Percentiles rank a stretch among this genome's conserved stretches.
phyloP scores from a whole-genome alignment of 352 stramenopile genomes.

The Pythium rishiriense region DNA sequence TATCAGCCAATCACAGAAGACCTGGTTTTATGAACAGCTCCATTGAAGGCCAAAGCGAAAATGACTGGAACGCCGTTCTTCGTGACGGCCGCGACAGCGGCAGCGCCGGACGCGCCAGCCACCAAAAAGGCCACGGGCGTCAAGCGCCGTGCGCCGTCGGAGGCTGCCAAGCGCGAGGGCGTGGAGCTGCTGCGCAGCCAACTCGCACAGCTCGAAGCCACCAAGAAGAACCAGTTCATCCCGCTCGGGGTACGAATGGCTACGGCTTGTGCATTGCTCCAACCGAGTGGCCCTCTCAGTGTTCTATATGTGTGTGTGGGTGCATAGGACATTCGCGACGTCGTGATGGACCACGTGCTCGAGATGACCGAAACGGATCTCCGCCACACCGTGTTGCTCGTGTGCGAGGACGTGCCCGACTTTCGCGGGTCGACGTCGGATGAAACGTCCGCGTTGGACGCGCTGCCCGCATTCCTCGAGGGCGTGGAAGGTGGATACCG shows the following conservation, averaged over 20 bases:
- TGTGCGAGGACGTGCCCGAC: constrained; percentile 72
- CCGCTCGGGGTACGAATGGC: constrained; percentile 52
- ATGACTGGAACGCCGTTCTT: constrained; percentile 63
- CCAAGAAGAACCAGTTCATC: constrained; percentile 39
- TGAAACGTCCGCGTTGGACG: constrained; percentile 1
- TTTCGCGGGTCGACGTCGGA: constrained; percentile 28
- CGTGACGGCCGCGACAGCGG: constrained; percentile 38
- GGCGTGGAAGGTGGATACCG: constrained; percentile 35
- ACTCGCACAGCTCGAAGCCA: constrained; percentile 41
- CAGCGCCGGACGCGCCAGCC: constrained; percentile 1
- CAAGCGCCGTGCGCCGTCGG: constrained; percentile 28
- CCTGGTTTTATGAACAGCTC: constrained; percentile 1
- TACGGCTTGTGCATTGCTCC: no score
- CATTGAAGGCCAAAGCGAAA: constrained; percentile 14
- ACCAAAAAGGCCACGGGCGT: constrained; percentile 16
- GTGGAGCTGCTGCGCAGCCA: constrained; percentile 32
- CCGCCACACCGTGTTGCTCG: constrained; percentile 64
- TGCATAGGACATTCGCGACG: constrained; percentile 66
- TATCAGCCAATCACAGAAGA: constrained; percentile 30
- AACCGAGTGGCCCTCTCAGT: no score
- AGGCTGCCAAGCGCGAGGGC: constrained; percentile 21
- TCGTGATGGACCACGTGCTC: constrained; percentile 64
- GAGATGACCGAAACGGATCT: constrained; percentile 56
- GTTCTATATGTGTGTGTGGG: neutral
- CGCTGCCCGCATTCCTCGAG: constrained; percentile 38